A percentile compares a stretch with the other conserved stretches of the same genome.
Evolutionary conservation across 2,329 filamentous ascomycete species (phyloP).

Genomic region (Westerdykella sp.): DNA sequence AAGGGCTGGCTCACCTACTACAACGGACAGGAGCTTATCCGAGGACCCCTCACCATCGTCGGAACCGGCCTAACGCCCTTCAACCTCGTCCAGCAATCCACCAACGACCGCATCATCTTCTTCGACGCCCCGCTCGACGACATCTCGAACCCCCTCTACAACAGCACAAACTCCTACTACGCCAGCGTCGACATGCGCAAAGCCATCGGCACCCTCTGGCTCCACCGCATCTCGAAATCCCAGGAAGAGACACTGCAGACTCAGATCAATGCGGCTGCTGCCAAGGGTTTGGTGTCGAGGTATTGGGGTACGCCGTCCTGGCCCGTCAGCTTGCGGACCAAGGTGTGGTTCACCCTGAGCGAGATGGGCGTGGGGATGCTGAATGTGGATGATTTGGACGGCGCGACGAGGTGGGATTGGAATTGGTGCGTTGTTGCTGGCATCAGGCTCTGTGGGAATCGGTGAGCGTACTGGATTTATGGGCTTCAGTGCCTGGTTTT

Average conservation of each 20-base stretch:
- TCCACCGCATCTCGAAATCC: constrained; percentile 6
- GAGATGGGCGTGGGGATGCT: constrained; percentile 15
- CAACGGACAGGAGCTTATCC: constrained; percentile 44
- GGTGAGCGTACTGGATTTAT: constrained; percentile 5
- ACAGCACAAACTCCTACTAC: constrained; percentile 23
- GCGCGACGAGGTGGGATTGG: constrained; percentile 22
- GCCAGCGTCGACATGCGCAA: constrained; percentile 17
- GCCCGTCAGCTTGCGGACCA: constrained; percentile 20
- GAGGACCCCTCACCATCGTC: constrained; percentile 60
- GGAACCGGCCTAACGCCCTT: constrained; percentile 61
- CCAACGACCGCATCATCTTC: constrained; percentile 55
- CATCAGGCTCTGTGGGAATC: constrained; percentile 19
- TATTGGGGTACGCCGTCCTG: constrained; percentile 23
- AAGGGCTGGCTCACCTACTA: constrained; percentile 48
- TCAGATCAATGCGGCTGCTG: constrained; percentile 17
- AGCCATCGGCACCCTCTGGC: constrained; percentile 15
- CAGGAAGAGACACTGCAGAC: constrained; percentile 12
- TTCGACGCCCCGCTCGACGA: constrained; percentile 58
- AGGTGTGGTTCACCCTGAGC: constrained; percentile 16
- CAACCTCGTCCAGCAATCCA: constrained; percentile 48
- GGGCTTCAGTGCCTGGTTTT: too few species aligned
- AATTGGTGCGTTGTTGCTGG: constrained; percentile 22
- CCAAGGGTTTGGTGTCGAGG: constrained; percentile 17
- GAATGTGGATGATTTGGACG: constrained; percentile 19
- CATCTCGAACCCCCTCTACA: constrained; percentile 16